Percentiles rank a stretch among this genome's conserved stretches.
Conservation (phyloP, 257 asterid genomes). For the Fraxinus cuspidata region DNA sequence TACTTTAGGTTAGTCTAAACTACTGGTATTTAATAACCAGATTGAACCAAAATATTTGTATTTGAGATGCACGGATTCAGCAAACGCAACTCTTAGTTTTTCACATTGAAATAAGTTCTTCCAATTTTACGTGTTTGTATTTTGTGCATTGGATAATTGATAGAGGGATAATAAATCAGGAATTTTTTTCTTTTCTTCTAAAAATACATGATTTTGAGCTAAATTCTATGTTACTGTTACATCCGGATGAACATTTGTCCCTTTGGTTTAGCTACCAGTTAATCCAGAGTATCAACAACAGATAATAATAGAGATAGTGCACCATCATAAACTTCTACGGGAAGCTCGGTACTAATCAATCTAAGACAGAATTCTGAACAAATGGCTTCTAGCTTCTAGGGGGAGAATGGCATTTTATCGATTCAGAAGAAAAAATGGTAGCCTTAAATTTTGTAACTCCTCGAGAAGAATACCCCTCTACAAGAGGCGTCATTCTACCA, state of each 20-base stretch:
- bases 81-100: slow-evolving; percentile 11
- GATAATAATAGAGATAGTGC: too few relatives aligned
- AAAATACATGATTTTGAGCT: background rate
- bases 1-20: slow-evolving; percentile 7
- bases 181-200: background rate
- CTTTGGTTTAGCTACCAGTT: too few relatives aligned
- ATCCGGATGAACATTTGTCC: too few relatives aligned
- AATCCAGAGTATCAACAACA: too few relatives aligned
- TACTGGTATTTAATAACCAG: slow-evolving; percentile 9
- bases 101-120: background rate
- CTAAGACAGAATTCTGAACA: background rate
- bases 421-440: too few relatives aligned
- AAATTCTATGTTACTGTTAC: background rate
- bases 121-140: background rate
- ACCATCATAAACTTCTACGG: background rate
- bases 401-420: too few relatives aligned
- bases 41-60: slow-evolving; percentile 15
- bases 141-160: background rate
- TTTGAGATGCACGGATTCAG: slow-evolving; percentile 19
- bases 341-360: background rate
- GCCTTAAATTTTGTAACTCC: background rate
- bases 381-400: background rate
- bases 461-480: background rate
- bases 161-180: background rate
- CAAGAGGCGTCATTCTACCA: background rate